Evolutionary conservation across 1,139 yeast genomes (phyloP).

Genomic region (Saccharomyces pastorianus): DNA sequence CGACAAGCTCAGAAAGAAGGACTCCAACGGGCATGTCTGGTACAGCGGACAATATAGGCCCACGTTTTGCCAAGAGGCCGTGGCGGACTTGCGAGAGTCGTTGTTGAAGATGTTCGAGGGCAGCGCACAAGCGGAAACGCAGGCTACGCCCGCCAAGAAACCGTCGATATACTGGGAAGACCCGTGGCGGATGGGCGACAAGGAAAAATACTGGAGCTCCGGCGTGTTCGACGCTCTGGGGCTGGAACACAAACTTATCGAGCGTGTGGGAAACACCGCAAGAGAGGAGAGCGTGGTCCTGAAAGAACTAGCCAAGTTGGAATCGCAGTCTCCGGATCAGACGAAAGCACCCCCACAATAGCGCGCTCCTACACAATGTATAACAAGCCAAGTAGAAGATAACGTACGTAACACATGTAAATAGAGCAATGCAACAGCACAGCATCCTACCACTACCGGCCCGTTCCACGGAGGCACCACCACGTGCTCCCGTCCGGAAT

Average conservation of each 20-base stretch:
- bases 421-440: neutral
- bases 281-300: conserved; percentile 29
- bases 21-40: conserved; percentile 78
- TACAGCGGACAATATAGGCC: conserved; percentile 82
- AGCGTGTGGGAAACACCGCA: conserved; percentile 22
- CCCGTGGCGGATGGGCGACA: conserved; percentile 76
- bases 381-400: neutral
- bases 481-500: neutral
- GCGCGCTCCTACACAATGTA: neutral
- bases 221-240: conserved; percentile 11
- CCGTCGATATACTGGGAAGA: conserved; percentile 68
- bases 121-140: conserved; percentile 5
- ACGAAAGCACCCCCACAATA: neutral
- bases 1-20: conserved; percentile 59
- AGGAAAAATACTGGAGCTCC: conserved; percentile 22
- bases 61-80: conserved; percentile 83
- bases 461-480: no score
- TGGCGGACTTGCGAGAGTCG: conserved; percentile 71
- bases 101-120: conserved; percentile 47
- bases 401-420: neutral
- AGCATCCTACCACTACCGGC: no score
- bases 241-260: conserved; percentile 22
- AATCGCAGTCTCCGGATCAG: neutral
- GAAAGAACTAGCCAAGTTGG: conserved; percentile 15
- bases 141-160: conserved; percentile 6